Base-by-base conservation (phyloP, 371 early-diverging fungal genomes). In the Circinella umbellata region DNA sequence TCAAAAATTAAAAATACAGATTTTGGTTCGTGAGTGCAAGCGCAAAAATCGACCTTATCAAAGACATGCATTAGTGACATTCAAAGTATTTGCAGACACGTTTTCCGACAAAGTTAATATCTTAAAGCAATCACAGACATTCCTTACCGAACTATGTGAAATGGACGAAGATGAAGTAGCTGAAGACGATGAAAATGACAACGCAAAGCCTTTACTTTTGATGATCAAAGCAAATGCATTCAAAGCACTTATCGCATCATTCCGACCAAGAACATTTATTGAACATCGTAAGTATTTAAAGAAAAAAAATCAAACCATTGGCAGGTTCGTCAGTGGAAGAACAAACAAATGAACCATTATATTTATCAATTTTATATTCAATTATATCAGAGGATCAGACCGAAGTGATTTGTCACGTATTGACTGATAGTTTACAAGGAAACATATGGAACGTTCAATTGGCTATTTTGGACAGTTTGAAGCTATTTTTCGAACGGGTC, bases 381-480 rank as follows among this genome's bases (percentile, higher is more conserved):
- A 37, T 3, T 20, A 37, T n/a, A 49, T 36, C 73, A 74, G 81
- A 63, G 15, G 77, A 81, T 61, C 80, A 88, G 63, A 78, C 77
- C 1, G 62, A 68, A 1, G 3, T 49, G 4, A 36, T 90, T 0
- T 68, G 76, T 8, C 65, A 75, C 1, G 73, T 86, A 10, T 72
- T 92, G 37, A 78, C 82, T 15, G 66, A 63, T 68, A 71, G 77
- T 61, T 65, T 88, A 15, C 73, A 78, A 7, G 85, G 85, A 4
- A 88, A 89, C 38, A 85, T 92, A 7, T 93, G 94, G 95, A 95
- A 93, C 69, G 88, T 94, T 1, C 85, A 89, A 17, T 59, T 87
- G 11, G 85, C 89, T 8, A 82, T 90, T 15, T 67, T 94, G 47
- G 89, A 90, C 17, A 81, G 90, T 13, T 61, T 91, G 3, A 77